A percentile compares a stretch with the other conserved stretches of the same genome.
phyloP scores from a whole-genome alignment of 345 rosid genomes.

The Salix dunnii region DNA sequence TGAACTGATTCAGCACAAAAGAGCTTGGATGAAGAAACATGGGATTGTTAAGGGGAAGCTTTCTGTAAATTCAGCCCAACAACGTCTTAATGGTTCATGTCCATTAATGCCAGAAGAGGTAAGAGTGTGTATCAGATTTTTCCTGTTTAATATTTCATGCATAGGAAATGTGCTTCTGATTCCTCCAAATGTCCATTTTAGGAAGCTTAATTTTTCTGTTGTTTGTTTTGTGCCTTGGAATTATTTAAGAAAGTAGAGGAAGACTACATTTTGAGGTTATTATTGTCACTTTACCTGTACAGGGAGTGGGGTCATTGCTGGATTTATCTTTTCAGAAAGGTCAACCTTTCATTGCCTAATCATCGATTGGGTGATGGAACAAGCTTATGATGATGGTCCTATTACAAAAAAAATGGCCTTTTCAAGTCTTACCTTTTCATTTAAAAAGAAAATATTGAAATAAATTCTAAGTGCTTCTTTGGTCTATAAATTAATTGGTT shows the following conservation, averaged over 20 bases:
- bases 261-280: neutral
- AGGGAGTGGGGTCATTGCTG: neutral
- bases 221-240: neutral
- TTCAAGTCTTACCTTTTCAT: neutral
- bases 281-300: neutral
- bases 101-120: conserved; percentile 98
- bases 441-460: neutral
- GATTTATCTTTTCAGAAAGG: neutral
- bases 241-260: neutral
- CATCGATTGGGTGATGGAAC: neutral
- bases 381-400: neutral
- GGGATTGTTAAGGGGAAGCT: conserved; percentile 77
- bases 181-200: neutral
- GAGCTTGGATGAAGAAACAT: conserved; percentile 90
- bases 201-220: neutral
- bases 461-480: neutral
- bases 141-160: neutral
- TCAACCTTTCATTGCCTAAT: neutral
- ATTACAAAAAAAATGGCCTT: neutral
- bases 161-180: neutral
- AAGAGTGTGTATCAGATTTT: conserved; percentile 12
- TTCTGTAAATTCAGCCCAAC: conserved; percentile 53
- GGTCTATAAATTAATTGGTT: conserved; percentile 9
- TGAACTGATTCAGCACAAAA: conserved; percentile 91
- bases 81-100: conserved; percentile 71